Evolutionary conservation across 1,139 yeast species (phyloP), one percentile per base, ranked within the genome.

Genomic region (Yamadazyma triangularis): DNA sequence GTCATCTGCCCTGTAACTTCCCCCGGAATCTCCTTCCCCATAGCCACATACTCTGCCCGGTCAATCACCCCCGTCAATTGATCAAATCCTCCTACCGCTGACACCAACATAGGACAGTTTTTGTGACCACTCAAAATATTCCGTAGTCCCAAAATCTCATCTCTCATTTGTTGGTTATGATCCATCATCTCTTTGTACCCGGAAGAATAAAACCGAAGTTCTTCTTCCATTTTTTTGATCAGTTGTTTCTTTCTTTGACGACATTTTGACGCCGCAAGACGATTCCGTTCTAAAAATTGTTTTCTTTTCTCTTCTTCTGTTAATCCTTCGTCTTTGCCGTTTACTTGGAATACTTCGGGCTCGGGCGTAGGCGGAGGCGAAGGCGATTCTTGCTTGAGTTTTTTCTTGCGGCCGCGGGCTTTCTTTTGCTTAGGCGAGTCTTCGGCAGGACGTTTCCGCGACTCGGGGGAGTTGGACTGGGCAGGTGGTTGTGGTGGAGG

Each of bases 211-310:
- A 74, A 80, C 21, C 69, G 70, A 55, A 73, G 68, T 51, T 88
- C 94, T 28, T 72, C 77, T 53, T 89, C 95, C 75, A 91, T 80
- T 44, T 81, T 83, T 36, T 77, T 80, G 26, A 87, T 73, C 68
- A 85, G 82, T 52, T 86, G 89, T 61, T 93, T 91, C 70, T 91
- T 93, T 32, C 96, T 75, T 57, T 86, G 95, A 36, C 99, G 77
- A 63, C 97, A 93, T 56, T 88, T 89, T 24, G 93, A 79, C 0
- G 98, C 98, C 0, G 99, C 99, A 10, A 91, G 77, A 39, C 98
- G 71, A 55, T 91, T 91, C 39, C 97, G 70, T 53, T 91, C 98
- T 43, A 91, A 60, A 47, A 91, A 91, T 43, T 73, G 80, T 52
- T 79, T 78, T 20, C 97, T 73, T 51, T 84, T 87, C 28, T 83